Conservation (phyloP, 2,329 filamentous ascomycete genomes). For the Coleophoma crateriformis region DNA sequence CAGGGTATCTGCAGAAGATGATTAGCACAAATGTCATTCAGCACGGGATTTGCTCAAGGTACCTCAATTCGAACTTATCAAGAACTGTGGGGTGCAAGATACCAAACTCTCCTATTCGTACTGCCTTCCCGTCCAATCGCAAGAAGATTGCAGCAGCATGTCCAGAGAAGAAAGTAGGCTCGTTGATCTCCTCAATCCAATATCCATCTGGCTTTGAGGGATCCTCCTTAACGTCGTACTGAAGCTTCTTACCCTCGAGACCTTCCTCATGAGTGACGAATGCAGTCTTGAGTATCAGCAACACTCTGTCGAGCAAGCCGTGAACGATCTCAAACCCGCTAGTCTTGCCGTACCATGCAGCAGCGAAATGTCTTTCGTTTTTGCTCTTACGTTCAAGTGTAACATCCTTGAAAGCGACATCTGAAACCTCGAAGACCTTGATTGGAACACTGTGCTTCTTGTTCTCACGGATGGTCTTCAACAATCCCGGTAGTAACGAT, state of each 20-base stretch:
- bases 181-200: conserved; percentile 90
- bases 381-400: conserved; percentile 76
- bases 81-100: conserved; percentile 90
- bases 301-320: conserved; percentile 83
- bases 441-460: conserved; percentile 83
- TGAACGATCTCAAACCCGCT: conserved; percentile 95
- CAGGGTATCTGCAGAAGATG: conserved; percentile 61
- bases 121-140: conserved; percentile 66
- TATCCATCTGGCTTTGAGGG: conserved; percentile 65
- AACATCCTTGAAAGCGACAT: conserved; percentile 87
- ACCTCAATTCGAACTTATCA: conserved; percentile 88
- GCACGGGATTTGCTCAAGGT: conserved; percentile 22
- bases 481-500: conserved; percentile 74
- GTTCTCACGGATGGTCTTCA: conserved; percentile 94
- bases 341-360: conserved; percentile 89
- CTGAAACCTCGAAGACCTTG: conserved; percentile 86
- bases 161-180: conserved; percentile 86
- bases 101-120: conserved; percentile 82
- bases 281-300: conserved; percentile 82
- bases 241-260: conserved; percentile 41
- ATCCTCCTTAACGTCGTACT: conserved; percentile 48
- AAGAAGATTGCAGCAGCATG: conserved; percentile 83
- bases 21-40: conserved; percentile 9
- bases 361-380: conserved; percentile 95
- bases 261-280: conserved; percentile 76